Base-by-base conservation (phyloP, 108 stramenopile genomes). In the Nannochloropsis granulata region DNA sequence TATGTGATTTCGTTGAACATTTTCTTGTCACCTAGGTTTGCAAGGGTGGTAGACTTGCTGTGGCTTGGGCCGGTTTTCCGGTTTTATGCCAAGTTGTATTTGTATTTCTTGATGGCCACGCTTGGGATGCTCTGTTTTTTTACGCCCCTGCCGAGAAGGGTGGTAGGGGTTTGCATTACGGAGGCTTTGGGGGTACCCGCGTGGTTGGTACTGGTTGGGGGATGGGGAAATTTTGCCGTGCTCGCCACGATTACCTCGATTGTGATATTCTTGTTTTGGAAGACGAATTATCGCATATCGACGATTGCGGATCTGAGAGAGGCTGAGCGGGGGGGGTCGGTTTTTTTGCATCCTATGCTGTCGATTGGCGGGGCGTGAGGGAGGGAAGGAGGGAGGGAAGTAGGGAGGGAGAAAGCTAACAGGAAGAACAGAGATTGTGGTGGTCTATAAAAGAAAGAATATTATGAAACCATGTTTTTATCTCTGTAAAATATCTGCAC, bases 11-110 rank as follows among this genome's bases (percentile, higher is more conserved):
- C 44, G 23, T 45, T 83, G 45, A 42, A 83, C 23, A 56, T 83
- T 14, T 83, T 83, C 83, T 24, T 83, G 45, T 56, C 45, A 5
- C 45, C 45, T 12, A 23, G 83, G 13, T 83, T 83, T 26, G 45
- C n/a, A 12, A 44, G 44, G 14, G 83, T 83, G 14, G 83, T 83
- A 13, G 16, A 23, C 25, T 12, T 42, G 19, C 83, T 83, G 16
- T 83, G 83, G 83, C 83, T 42, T 16, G 83, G 83, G 25, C 83
- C 83, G 1, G 19, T 83, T 13, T 83, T 56, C 26, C 43, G 44
- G 45, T 83, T 83, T 45, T 83, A 83, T 24, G 43, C 43, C 83
- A 45, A 56, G 45, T 45, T 83, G 25, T 83, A 83, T 44, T 13
- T 83, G 45, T 83, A 83, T 45, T 83, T 83, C 44, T 13, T 83